Base-by-base conservation (phyloP, 208 protist species). In the Crithidia mellificae region DNA sequence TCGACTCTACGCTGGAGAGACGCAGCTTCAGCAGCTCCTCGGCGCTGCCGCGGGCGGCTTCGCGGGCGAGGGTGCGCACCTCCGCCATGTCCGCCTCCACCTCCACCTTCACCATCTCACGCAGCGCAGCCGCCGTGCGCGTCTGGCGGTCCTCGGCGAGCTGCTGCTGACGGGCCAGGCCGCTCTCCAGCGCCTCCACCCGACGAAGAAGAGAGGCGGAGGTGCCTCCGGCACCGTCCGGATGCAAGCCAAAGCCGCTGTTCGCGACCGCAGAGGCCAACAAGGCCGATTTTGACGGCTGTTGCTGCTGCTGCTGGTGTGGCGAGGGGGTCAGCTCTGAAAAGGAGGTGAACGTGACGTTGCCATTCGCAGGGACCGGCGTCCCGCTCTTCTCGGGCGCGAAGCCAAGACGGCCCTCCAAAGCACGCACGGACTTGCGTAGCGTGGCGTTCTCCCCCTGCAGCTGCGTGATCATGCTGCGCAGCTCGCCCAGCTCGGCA, bases 31-130 rank as follows among this genome's bases (percentile, higher is more conserved):
- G 62, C 38, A 91, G 56, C 14, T 87, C 85, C 57, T 92, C 87
- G 6, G 77, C 74, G 49, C 74, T 76, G n/a, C 80, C 80, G 22
- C 85, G 73, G 11, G 90, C 87, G 25, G 81, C 80, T 46, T 95
- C 87, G 9, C 90, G 80, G 0, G 90, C 90, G 9, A 91, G 50
- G 32, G 78, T 71, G 49, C 90, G 90, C 63, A 93, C 76, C 14
- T 78, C 77, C 68, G 92, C 84, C 53, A 93, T 72, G 56, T 90
- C 90, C 8, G 79, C 52, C 29, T 62, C 77, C 2, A 95, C 72
- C 64, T 84, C 77, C 17, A 70, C 51, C 38, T 80, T 79, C 9
- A 93, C 75, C 52, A 87, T 72, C 20, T 92, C 85, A 2, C 65
- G 63, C 29, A 92, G n/a, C n/a, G 62, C 24, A 1, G 50, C 44